Conservation (phyloP, 1,284 basidiomycete genomes). For the Moesziomyces antarcticus region DNA sequence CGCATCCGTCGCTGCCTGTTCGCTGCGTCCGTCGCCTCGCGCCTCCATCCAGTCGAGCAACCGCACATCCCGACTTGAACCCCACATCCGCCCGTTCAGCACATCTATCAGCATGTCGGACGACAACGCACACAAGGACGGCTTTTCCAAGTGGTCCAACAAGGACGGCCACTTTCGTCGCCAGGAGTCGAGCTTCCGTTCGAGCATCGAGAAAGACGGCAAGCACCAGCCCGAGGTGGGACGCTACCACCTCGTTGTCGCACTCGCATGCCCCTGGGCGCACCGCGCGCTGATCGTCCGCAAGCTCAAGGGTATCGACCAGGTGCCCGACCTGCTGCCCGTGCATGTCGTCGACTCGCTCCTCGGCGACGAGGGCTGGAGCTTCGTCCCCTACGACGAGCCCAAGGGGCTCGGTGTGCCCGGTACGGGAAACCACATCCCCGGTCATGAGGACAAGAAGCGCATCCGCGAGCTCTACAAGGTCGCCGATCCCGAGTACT, state of each 20-base stretch:
- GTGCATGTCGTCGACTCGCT: slow-evolving; percentile 78
- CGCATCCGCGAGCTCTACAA: slow-evolving; percentile 89
- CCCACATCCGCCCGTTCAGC: neutral
- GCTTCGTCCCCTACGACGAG: slow-evolving; percentile 74
- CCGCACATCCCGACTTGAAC: neutral
- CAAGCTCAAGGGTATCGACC: slow-evolving; percentile 89
- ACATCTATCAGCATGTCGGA: slow-evolving; percentile 4
- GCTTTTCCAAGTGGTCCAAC: slow-evolving; percentile 65
- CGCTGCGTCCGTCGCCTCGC: neutral
- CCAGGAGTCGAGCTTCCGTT: slow-evolving; percentile 78
- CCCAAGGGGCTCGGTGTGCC: slow-evolving; percentile 41
- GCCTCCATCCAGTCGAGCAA: neutral
- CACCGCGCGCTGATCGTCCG: slow-evolving; percentile 88
- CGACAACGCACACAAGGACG: slow-evolving; percentile 50
- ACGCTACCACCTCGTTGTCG: slow-evolving; percentile 68
- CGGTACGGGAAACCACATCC: slow-evolving; percentile 58
- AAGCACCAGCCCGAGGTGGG: slow-evolving; percentile 85
- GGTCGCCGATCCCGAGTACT: slow-evolving; percentile 74
- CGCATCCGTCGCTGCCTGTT: neutral
- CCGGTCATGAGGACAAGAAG: slow-evolving; percentile 69
- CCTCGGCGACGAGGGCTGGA: slow-evolving; percentile 87
- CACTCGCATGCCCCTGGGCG: slow-evolving; percentile 79
- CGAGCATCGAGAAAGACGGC: slow-evolving; percentile 76
- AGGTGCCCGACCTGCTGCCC: slow-evolving; percentile 76
- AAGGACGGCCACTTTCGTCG: slow-evolving; percentile 87